Base-by-base conservation (phyloP, 176 grass and related monocot genomes). In the Rhynchospora breviuscula region DNA sequence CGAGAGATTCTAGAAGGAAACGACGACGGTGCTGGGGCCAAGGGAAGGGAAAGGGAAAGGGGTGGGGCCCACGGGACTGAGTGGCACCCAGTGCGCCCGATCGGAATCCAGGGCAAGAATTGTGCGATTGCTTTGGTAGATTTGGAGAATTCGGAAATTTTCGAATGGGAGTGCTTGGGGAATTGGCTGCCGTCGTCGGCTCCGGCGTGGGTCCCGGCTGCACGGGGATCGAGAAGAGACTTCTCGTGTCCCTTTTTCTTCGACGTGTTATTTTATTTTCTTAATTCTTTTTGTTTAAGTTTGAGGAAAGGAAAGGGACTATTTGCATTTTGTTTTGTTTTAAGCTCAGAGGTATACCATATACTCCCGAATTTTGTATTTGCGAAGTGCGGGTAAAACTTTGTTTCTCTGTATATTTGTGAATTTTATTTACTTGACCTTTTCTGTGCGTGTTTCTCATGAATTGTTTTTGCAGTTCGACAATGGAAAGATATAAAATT, bases 1-100 rank as follows among this genome's bases (percentile, higher is more conserved):
- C 79, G 26, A 90, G 89, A 17, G 63, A 57, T 72, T 82, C 94
- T 97, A 97, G 70, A 51, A 85, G 81, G 8, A 78, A n/a, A 49
- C 85, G 86, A 83, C 92, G 95, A 79, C 86, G 91, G 91, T 87
- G 89, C 62, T 64, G 88, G 75, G 82, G 25, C 89, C 88, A 89
- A 69, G 84, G 78, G 80, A 89, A 59, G 45, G 67, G 87, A 65
- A 66, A 58, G 12, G 58, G 87, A 58, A 63, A 54, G 22, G 77
- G 59, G 85, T 66, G 45, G 61, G 88, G 44, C 85, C 90, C 90
- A 81, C 96, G 96, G 71, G 96, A 99, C 83, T 93, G 96, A 95
- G 86, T 99, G 91, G 96, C 91, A 89, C 96, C 93, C 96, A 99
- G 93, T 78, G 93, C 93, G 89, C 29, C 91, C 85, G 91, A 95